Percentiles rank a stretch among this genome's conserved stretches.
Conservation (phyloP, 2,329 filamentous ascomycete species). For the Neurospora sp. region DNA sequence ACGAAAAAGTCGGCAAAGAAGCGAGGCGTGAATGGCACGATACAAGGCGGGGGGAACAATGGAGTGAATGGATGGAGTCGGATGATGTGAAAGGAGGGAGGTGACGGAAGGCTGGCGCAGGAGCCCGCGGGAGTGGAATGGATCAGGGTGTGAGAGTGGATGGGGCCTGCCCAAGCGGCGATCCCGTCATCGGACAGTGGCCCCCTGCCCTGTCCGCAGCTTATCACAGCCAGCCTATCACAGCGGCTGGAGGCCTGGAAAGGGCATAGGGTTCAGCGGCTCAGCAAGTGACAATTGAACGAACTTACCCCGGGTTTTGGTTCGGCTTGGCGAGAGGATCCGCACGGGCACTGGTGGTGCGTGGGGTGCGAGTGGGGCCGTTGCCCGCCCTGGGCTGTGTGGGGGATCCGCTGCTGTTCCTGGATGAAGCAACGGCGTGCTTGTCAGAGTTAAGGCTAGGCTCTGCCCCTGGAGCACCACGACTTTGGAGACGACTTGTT, state of each 20-base stretch:
- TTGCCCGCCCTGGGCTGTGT: background rate
- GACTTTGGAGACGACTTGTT: background rate
- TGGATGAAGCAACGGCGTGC: background rate
- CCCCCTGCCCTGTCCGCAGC: background rate
- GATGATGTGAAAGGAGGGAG: background rate
- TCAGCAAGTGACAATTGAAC: background rate
- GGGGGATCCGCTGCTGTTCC: background rate
- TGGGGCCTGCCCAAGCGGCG: background rate
- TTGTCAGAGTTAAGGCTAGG: background rate
- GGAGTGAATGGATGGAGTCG: background rate
- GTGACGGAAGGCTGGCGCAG: slow-evolving; percentile 16
- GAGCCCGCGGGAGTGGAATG: slow-evolving; percentile 2
- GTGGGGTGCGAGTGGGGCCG: background rate
- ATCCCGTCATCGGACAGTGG: background rate
- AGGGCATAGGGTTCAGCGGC: background rate
- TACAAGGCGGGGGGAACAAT: background rate
- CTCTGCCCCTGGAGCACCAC: background rate
- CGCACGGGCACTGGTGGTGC: background rate
- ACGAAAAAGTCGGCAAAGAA: background rate
- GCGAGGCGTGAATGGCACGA: background rate
- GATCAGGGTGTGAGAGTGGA: background rate
- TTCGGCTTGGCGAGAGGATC: slow-evolving; percentile 1
- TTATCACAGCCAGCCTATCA: background rate
- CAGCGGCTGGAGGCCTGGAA: background rate
- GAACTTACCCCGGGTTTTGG: slow-evolving; percentile 2